These are phyloP conservation scores for Alloteropsis semialata DNA, from an alignment of 176 grass and related monocot genomes.

Conservation along the genomic window DNA sequence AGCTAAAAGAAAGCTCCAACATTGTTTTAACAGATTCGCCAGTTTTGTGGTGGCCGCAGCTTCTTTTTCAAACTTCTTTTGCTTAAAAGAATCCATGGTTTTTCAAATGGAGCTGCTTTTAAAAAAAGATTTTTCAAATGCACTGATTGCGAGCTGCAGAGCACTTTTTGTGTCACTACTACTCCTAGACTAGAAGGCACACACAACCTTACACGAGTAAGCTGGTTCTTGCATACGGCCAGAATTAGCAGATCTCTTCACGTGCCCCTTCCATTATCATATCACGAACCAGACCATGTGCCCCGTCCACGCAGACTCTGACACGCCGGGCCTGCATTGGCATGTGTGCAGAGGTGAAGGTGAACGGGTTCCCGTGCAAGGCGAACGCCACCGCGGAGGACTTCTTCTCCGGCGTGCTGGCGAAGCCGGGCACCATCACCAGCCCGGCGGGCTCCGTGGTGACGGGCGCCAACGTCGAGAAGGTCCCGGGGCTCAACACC, in stretches of 20 bases:
- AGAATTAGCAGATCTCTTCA: background rate
- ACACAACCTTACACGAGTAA: background rate
- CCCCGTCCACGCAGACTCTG: background rate
- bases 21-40: background rate
- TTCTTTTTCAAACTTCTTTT: background rate
- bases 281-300: no score
- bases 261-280: background rate
- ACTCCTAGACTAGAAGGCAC: background rate
- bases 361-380: constrained; percentile 91
- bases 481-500: constrained; percentile 73
- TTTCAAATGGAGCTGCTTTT: no score
- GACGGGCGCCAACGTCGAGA: constrained; percentile 64
- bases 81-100: background rate
- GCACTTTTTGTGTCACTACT: background rate
- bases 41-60: background rate
- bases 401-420: constrained; percentile 61
- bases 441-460: constrained; percentile 50
- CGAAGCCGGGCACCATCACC: constrained; percentile 42
- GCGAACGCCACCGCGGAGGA: constrained; percentile 51
- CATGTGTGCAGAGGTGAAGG: constrained; percentile 42
- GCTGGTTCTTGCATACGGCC: background rate
- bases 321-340: background rate
- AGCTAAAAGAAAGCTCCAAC: background rate
- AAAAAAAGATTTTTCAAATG: no score
- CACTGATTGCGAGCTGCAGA: background rate